These are phyloP conservation scores for Trichosporon coremiiforme DNA, from an alignment of 1,284 basidiomycete species.

Conservation along the genomic window DNA sequence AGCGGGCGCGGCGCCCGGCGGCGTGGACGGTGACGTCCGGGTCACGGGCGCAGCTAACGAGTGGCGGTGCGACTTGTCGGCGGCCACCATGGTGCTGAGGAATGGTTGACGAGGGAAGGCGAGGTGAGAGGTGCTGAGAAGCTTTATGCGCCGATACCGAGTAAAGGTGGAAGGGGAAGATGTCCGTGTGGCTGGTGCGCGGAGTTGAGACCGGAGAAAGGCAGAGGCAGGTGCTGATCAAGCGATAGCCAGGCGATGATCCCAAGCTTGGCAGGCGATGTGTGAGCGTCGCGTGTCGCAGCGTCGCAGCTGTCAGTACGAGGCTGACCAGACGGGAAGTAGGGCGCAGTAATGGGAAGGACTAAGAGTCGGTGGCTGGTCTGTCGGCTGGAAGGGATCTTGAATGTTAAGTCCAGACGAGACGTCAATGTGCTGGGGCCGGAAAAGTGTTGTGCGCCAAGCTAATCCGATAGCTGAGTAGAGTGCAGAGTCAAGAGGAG, in stretches of 20 bases:
- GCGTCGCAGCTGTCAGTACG: background rate
- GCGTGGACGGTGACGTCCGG: background rate
- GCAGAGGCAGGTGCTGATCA: background rate
- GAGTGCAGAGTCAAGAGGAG: background rate
- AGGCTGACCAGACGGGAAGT: background rate
- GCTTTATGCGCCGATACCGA: background rate
- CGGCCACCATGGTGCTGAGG: background rate
- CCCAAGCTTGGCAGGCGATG: background rate
- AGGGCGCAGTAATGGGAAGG: background rate
- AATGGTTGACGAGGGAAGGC: background rate
- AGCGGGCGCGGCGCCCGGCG: background rate
- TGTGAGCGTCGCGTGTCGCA: background rate
- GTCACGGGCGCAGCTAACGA: background rate
- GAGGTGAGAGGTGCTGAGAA: background rate
- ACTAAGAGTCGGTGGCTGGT: background rate
- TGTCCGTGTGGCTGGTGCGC: slow-evolving; percentile 2
- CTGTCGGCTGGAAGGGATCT: background rate
- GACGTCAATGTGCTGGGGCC: background rate
- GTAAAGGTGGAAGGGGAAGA: background rate
- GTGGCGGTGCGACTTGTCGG: background rate
- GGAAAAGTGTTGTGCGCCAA: background rate
- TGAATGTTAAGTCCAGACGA: background rate
- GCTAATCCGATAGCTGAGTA: background rate
- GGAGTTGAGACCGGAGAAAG: background rate
- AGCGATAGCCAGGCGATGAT: background rate